Percentiles rank a stretch among this genome's conserved stretches.
These are phyloP conservation scores for Primulina eburnea DNA, from an alignment of 257 asterid genomes.

Conservation along the genomic window DNA sequence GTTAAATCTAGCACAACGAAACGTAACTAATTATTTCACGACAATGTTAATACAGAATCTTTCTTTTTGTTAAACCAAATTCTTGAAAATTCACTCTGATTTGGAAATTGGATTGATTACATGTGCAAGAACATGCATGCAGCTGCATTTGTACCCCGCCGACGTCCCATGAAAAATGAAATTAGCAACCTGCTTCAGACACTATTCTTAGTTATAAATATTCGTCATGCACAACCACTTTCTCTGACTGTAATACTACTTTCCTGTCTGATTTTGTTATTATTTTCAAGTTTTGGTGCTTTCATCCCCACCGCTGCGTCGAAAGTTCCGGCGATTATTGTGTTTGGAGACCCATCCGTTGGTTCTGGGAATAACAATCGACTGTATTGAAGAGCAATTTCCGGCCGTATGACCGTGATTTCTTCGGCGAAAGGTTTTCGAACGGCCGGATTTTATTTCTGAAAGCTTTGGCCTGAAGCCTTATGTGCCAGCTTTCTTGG, in stretches of 20 bases:
- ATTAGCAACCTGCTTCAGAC: not conserved
- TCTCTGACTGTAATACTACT: not conserved
- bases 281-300: not conserved
- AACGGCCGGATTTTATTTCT: slow-evolving; percentile 84
- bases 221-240: not conserved
- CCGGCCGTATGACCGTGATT: slow-evolving; percentile 88
- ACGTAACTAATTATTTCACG: too few species aligned
- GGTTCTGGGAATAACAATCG: slow-evolving; percentile 87
- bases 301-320: slow-evolving; percentile 9
- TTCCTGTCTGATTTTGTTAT: not conserved
- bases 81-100: too few species aligned
- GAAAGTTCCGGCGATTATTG: slow-evolving; percentile 73
- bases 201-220: not conserved
- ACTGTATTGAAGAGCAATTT: slow-evolving; percentile 79
- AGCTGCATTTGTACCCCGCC: not conserved
- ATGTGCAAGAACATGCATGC: not conserved
- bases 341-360: slow-evolving; percentile 88
- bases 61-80: too few species aligned
- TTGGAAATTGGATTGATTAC: not conserved
- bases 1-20: too few species aligned
- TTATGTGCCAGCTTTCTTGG: slow-evolving; percentile 85
- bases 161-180: not conserved
- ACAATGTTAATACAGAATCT: too few species aligned
- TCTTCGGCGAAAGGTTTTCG: slow-evolving; percentile 67
- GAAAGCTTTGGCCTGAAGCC: slow-evolving; percentile 77